Conservation (phyloP, 1,284 basidiomycete genomes). For the Testicularia cyperi region DNA sequence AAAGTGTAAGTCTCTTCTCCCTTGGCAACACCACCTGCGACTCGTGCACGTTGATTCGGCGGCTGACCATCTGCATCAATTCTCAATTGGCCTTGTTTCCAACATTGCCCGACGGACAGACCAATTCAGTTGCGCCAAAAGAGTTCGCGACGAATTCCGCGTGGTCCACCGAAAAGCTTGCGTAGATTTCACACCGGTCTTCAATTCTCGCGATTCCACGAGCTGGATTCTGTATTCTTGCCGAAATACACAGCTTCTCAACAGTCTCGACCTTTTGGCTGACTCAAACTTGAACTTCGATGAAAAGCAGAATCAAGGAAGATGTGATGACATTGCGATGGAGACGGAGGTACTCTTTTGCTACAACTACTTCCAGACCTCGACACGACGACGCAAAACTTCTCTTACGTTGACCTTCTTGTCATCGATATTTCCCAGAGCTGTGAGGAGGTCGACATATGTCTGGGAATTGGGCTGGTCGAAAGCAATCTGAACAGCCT, state of each 20-base stretch:
- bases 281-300: too few species aligned
- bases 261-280: too few species aligned
- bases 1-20: slow-evolving; percentile 47
- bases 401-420: slow-evolving; percentile 15
- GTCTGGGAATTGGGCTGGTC: slow-evolving; percentile 4
- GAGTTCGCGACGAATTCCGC: slow-evolving; percentile 56
- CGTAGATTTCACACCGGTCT: slow-evolving; percentile 1
- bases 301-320: too few species aligned
- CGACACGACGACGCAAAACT: slow-evolving; percentile 17
- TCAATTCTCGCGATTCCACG: too few species aligned
- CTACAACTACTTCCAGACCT: slow-evolving; percentile 20
- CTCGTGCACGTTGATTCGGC: too few species aligned
- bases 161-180: slow-evolving; percentile 53
- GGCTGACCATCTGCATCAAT: not conserved
- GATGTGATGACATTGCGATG: too few species aligned
- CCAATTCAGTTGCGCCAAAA: slow-evolving; percentile 49
- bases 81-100: not conserved
- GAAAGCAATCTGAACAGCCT: slow-evolving; percentile 19
- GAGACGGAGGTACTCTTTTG: not conserved
- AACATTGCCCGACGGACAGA: slow-evolving; percentile 13
- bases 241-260: too few species aligned
- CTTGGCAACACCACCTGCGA: too few species aligned
- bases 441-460: slow-evolving; percentile 7
- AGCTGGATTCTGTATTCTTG: too few species aligned
- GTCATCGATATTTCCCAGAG: slow-evolving; percentile 11